Conservation (phyloP, 306 rosid genomes). For the Ormosia semicastrata region DNA sequence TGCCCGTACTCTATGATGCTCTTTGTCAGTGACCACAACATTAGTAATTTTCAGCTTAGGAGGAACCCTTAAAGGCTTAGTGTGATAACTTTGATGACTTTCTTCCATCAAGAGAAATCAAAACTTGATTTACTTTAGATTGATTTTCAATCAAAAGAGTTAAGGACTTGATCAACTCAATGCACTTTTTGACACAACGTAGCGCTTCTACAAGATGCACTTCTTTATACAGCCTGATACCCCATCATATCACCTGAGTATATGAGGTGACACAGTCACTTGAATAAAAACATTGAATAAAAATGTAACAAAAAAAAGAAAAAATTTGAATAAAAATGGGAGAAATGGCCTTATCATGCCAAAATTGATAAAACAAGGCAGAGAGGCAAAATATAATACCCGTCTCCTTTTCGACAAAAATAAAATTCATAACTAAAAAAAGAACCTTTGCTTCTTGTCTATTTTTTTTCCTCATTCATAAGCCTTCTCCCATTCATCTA, state of each 20-base stretch:
- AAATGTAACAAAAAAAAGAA: no score
- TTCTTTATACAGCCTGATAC: not conserved
- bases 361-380: conserved; percentile 1
- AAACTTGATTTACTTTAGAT: not conserved
- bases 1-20: not conserved
- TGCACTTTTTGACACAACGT: not conserved
- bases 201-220: not conserved
- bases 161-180: not conserved
- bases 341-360: not conserved
- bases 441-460: not conserved
- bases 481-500: conserved; percentile 93
- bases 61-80: no score
- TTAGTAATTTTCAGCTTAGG: not conserved
- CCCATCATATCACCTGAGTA: not conserved
- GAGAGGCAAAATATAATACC: not conserved
- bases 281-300: not conserved
- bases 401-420: not conserved
- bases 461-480: conserved; percentile 35
- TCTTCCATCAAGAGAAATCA: not conserved
- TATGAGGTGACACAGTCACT: not conserved
- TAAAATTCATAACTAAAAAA: not conserved
- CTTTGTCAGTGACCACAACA: not conserved
- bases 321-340: not conserved
- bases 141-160: not conserved
- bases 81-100: not conserved